Percentiles rank a stretch among this genome's conserved stretches.
Conservation (phyloP, 768 basidiomycete genomes). For the Termitomyces sp. region DNA sequence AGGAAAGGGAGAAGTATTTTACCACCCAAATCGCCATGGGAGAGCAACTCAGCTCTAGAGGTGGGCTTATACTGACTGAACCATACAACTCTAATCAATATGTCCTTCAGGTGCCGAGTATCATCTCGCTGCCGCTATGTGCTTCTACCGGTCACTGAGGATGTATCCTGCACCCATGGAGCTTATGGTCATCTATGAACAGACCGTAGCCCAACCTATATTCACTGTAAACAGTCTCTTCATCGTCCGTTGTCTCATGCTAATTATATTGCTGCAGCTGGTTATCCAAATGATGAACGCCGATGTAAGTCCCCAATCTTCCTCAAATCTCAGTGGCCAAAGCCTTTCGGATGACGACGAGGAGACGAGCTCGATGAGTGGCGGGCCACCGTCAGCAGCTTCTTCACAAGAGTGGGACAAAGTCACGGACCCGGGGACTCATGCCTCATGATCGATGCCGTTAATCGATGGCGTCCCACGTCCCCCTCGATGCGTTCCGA, state of each 20-base stretch:
- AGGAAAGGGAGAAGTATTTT: conserved; percentile 86
- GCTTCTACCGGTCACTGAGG: conserved; percentile 90
- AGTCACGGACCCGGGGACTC: conserved; percentile 70
- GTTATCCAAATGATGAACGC: conserved; percentile 83
- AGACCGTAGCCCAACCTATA: conserved; percentile 77
- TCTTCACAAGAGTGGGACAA: conserved; percentile 92
- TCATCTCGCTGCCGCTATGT: conserved; percentile 76
- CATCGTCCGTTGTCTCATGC: not conserved
- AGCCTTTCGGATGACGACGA: conserved; percentile 39
- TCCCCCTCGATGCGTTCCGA: conserved; percentile 11
- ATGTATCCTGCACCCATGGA: conserved; percentile 96
- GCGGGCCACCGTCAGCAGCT: conserved; percentile 77
- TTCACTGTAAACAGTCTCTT: conserved; percentile 56
- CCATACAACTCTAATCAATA: not conserved
- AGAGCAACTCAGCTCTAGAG: conserved; percentile 76
- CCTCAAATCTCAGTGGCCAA: conserved; percentile 16
- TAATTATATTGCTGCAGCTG: conserved; percentile 33
- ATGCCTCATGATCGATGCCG: conserved; percentile 27
- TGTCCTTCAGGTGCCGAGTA: conserved; percentile 62
- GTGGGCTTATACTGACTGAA: conserved; percentile 37
- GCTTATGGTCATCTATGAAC: conserved; percentile 92
- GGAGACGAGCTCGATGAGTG: conserved; percentile 56
- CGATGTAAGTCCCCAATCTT: conserved; percentile 73
- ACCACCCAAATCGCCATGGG: conserved; percentile 86
- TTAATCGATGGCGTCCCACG: not conserved